phyloP scores from a whole-genome alignment of 202 grass and related monocot genomes.

The Schoenoplectus triqueter region DNA sequence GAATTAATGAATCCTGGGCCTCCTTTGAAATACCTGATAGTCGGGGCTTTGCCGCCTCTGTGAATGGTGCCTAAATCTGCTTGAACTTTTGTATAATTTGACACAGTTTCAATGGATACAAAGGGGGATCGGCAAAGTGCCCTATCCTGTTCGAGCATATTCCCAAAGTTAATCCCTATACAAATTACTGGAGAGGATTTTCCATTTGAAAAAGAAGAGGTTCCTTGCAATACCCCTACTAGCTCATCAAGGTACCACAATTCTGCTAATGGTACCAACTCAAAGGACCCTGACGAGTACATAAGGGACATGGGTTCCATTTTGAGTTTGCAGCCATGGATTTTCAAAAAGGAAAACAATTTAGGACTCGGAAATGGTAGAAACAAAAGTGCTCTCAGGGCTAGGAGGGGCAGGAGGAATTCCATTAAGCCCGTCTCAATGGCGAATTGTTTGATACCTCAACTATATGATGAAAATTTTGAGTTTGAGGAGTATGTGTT shows the following conservation, averaged over 20 bases:
- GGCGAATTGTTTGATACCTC: slow-evolving; percentile 70
- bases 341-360: slow-evolving; percentile 64
- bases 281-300: slow-evolving; percentile 50
- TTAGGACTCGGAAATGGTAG: slow-evolving; percentile 55
- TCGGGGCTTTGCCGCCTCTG: not conserved
- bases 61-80: slow-evolving; percentile 14
- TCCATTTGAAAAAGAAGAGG: slow-evolving; percentile 52
- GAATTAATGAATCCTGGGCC: not conserved
- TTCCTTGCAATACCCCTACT: slow-evolving; percentile 60
- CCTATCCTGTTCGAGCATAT: slow-evolving; percentile 44
- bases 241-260: slow-evolving; percentile 33
- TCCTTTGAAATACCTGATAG: not conserved
- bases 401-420: slow-evolving; percentile 49
- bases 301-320: slow-evolving; percentile 68
- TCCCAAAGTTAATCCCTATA: slow-evolving; percentile 51
- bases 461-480: slow-evolving; percentile 67
- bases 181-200: slow-evolving; percentile 42
- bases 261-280: slow-evolving; percentile 43
- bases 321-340: slow-evolving; percentile 96
- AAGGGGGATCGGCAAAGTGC: slow-evolving; percentile 44
- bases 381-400: slow-evolving; percentile 63
- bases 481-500: slow-evolving; percentile 83
- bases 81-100: slow-evolving; percentile 13
- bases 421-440: slow-evolving; percentile 60
- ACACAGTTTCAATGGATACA: slow-evolving; percentile 58